Evolutionary conservation across 805 yeast species (phyloP).

Genomic region (Saccharomycopsis sp.): DNA sequence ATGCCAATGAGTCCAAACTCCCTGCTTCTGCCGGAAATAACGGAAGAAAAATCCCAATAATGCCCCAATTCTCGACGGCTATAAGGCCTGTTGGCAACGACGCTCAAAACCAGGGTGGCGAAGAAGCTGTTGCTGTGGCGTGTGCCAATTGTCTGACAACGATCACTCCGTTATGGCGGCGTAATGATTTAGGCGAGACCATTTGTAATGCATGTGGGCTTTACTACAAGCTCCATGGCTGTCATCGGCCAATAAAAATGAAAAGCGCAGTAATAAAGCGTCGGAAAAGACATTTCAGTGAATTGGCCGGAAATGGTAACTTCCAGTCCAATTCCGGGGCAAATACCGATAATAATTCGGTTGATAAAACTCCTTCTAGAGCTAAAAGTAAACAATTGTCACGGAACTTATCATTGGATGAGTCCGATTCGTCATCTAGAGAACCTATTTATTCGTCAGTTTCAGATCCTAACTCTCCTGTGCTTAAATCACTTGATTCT

Average conservation of each 20-base stretch:
- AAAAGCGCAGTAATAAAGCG: slow-evolving; percentile 69
- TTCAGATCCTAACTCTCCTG: slow-evolving; percentile 1
- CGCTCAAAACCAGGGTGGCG: not conserved
- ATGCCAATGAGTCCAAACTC: not conserved
- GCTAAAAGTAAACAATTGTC: not conserved
- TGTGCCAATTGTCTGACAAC: slow-evolving; percentile 82
- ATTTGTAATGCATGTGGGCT: slow-evolving; percentile 88
- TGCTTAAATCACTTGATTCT: not conserved
- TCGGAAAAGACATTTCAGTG: slow-evolving; percentile 42
- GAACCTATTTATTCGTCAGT: not conserved
- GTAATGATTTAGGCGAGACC: slow-evolving; percentile 75
- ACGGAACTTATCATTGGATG: not conserved
- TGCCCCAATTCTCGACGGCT: not conserved
- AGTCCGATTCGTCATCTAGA: not conserved
- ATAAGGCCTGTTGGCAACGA: not conserved
- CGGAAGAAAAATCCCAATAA: not conserved
- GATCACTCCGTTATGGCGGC: slow-evolving; percentile 80
- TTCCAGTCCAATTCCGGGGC: not conserved
- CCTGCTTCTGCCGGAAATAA: not conserved
- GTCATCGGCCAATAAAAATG: slow-evolving; percentile 70
- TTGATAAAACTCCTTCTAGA: not conserved
- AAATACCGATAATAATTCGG: not conserved
- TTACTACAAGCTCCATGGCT: slow-evolving; percentile 68
- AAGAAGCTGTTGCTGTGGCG: slow-evolving; percentile 54
- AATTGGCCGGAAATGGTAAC: not conserved